A percentile compares a stretch with the other conserved stretches of the same genome.
These are phyloP conservation scores for Heliocybe sulcata DNA, from an alignment of 1,284 basidiomycete species.

Conservation along the genomic window DNA sequence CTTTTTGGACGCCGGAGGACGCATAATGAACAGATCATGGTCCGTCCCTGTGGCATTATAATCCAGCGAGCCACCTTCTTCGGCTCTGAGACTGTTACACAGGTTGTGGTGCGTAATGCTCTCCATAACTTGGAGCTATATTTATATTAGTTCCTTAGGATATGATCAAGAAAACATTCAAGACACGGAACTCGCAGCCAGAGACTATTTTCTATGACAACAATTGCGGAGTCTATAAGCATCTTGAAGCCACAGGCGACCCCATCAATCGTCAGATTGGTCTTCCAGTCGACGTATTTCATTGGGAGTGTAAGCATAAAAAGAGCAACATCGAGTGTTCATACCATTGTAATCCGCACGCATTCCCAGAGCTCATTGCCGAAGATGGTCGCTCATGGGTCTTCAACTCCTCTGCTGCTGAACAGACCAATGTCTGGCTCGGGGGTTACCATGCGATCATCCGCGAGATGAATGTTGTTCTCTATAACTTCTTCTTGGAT, in stretches of 20 bases:
- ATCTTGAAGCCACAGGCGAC: conserved; percentile 11
- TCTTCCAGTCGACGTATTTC: conserved; percentile 25
- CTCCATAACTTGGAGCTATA: background rate
- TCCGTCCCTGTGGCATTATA: conserved; percentile 18
- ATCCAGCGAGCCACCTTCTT: conserved; percentile 19
- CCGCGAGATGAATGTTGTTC: conserved; percentile 22
- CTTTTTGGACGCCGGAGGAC: conserved; percentile 18
- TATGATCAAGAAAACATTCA: conserved; percentile 11
- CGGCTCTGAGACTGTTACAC: conserved; percentile 16
- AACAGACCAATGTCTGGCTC: conserved; percentile 32
- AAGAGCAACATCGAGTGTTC: conserved; percentile 18
- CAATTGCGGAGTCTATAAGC: conserved; percentile 16
- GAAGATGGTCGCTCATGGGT: conserved; percentile 14
- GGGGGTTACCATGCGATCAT: conserved; percentile 26
- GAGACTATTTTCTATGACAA: conserved; percentile 22
- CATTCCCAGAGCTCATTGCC: conserved; percentile 17
- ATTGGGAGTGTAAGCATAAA: conserved; percentile 26
- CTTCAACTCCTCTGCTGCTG: conserved; percentile 22
- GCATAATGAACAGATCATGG: conserved; percentile 24
- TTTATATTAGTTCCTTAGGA: background rate
- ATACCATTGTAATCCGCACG: conserved; percentile 22
- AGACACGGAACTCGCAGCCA: conserved; percentile 11
- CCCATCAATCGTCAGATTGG: conserved; percentile 9
- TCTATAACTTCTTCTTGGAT: conserved; percentile 2
- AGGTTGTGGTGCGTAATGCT: conserved; percentile 11